Evolutionary conservation across 805 yeast species (phyloP), one percentile per base, ranked within the genome.

Genomic region (Metschnikowia noctiluminum): DNA sequence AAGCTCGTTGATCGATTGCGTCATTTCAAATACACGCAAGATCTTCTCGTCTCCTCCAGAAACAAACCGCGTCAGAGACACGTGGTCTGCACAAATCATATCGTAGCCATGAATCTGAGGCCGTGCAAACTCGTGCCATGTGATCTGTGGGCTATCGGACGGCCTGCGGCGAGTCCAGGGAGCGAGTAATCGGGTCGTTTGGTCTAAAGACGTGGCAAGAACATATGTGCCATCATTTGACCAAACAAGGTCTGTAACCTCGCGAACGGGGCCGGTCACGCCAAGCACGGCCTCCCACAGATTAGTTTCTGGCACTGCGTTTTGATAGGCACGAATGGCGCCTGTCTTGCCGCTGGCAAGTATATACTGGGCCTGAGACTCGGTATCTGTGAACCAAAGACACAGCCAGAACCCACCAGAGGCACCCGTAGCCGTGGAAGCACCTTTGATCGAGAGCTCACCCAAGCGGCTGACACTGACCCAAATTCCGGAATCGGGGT

Each of bases 101-200:
- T 94, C 98, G 63, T 89, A 94, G 8, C 99, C 99, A 65, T 94
- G 99, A 54, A 94, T 94, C 66, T 94, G 99, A 0, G 99, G 98
- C 57, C 99, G 79, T 1, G 97, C 89, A 65, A 94, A 85, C 65
- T 94, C 99, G 62, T 85, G 85, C 96, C 97, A 90, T 1, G 84
- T 73, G 27, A 36, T 42, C 39, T n/a, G 34, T 12, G 26, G n/a
- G 6, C 34, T 31, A 10, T 13, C 5, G 13, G 34, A 43, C 2
- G 12, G 14, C 41, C 74, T 65, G 16, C 61, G 49, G 7, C 56
- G 51, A 2, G 50, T 52, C 88, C 89, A 86, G 28, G 78, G 80
- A 0, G 96, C 83, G 66, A 78, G 85, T 26, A 94, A 63, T 59
- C 99, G 77, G 0, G 98, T 89, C 0, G 99, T 94, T 68, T 94